Conservation (phyloP, 352 stramenopile genomes). For the Phytopythium sindhum region DNA sequence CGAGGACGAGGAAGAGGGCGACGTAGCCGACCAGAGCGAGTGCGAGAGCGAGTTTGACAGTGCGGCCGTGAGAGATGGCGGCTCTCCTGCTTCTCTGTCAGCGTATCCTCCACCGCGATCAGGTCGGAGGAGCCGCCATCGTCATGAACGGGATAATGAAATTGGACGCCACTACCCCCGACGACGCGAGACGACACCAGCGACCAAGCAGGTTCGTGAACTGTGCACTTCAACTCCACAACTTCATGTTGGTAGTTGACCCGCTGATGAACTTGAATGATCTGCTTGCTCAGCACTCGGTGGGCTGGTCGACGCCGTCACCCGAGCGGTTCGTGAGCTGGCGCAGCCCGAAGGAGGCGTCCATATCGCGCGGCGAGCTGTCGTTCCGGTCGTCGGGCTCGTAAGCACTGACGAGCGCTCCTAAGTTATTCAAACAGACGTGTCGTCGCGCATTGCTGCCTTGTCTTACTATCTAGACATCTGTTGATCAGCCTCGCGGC, state of each 20-base stretch:
- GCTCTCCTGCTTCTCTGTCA: neutral
- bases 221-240: neutral
- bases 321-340: neutral
- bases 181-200: neutral
- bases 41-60: neutral
- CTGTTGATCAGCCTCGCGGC: too few relatives aligned
- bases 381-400: conserved; percentile 2
- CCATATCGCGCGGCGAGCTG: conserved; percentile 7
- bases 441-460: neutral
- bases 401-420: neutral
- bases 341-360: neutral
- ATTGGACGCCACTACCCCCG: neutral
- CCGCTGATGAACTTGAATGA: neutral
- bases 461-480: too few relatives aligned
- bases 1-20: conserved; percentile 20
- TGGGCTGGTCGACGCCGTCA: neutral
- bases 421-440: neutral
- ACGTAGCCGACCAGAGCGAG: neutral
- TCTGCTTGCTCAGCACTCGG: neutral
- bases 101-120: neutral
- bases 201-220: conserved; percentile 2
- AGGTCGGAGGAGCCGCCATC: neutral
- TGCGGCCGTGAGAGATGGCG: neutral
- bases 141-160: neutral
- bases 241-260: neutral